These are phyloP conservation scores for Coniophora puteana DNA, from an alignment of 1,284 basidiomycete species.

Conservation along the genomic window DNA sequence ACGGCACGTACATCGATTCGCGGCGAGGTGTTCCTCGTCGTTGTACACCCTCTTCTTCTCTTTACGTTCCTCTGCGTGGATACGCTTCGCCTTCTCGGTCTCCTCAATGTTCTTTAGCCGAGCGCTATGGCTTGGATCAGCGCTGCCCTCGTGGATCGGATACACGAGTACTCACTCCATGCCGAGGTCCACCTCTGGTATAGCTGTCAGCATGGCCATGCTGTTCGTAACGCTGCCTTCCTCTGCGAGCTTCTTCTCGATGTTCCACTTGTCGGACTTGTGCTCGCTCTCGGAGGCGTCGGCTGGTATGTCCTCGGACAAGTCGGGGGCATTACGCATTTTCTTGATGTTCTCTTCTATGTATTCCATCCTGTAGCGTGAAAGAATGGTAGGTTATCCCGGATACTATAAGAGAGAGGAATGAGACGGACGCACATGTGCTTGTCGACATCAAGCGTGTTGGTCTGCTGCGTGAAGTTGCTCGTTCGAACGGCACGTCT, in stretches of 20 bases:
- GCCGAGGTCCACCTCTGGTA: slow-evolving; percentile 95
- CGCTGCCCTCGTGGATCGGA: neutral
- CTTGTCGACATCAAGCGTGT: slow-evolving; percentile 93
- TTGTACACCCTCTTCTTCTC: slow-evolving; percentile 50
- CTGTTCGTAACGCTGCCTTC: slow-evolving; percentile 94
- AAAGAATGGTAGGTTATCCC: too few relatives aligned
- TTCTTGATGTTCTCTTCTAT: slow-evolving; percentile 92
- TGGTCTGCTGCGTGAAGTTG: slow-evolving; percentile 97
- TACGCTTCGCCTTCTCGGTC: slow-evolving; percentile 92
- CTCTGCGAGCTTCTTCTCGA: slow-evolving; percentile 56
- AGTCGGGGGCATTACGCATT: slow-evolving; percentile 57
- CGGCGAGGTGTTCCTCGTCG: slow-evolving; percentile 78
- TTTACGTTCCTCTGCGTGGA: slow-evolving; percentile 72
- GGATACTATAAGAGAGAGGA: slow-evolving; percentile 3
- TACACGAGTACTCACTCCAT: slow-evolving; percentile 79
- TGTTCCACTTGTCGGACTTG: slow-evolving; percentile 69
- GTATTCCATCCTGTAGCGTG: slow-evolving; percentile 82
- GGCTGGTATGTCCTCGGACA: slow-evolving; percentile 36
- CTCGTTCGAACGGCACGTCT: slow-evolving; percentile 77
- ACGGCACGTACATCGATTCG: slow-evolving; percentile 71
- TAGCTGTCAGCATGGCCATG: slow-evolving; percentile 91
- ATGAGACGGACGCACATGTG: slow-evolving; percentile 74
- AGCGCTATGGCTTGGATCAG: slow-evolving; percentile 43
- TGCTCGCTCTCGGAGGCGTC: slow-evolving; percentile 85
- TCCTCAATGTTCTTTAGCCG: slow-evolving; percentile 94